Evolutionary conservation across 164 flowering plant genomes (phyloP), one percentile per base, ranked within the genome.

Genomic region (Magnolia sinica): DNA sequence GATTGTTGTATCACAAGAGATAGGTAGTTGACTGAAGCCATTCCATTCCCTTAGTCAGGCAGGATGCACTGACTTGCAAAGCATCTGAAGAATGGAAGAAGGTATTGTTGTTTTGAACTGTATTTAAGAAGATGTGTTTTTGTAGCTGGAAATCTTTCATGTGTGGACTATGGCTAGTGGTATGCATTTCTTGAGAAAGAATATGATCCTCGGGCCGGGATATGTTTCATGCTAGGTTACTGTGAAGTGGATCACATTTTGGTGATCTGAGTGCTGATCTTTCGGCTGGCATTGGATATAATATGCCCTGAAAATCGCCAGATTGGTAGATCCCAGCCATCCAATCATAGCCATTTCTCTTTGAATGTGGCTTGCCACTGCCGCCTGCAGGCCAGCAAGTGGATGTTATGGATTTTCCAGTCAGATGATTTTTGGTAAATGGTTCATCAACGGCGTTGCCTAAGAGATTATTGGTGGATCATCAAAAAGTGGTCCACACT

Each of bases 11-110:
- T 18, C 78, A 16, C 75, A 63, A 64, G 79, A 77, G 8, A 76
- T 67, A 4, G 64, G 49, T 49, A 85, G 76, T 74, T 68, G 50
- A 37, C 71, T n/a, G 31, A 82, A 89, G 72, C 78, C 80, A 50
- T 83, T 90, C 45, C 77, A 79, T 20, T 90, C 92, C 76, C 84
- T 88, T 63, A 66, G 81, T 74, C 3, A 92, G 94, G 68, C 94
- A 90, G 68, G 88, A 90, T 67, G 89, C 84, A 67, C 81, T 82
- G 29, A 82, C 91, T 16, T 90, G 94, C 85, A 89, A 90, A 81
- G 89, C 77, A 29, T 68, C 31, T 19, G 51, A 31, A 8, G 71
- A 68, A 68, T 68, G 71, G 31, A 31, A 68, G n/a, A 14, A 29
- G 37, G 29, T 13, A 37, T 8, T 31, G 31, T 68, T 31, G 8